phyloP scores from a whole-genome alignment of 2,329 filamentous ascomycete species.

The Hymenoscyphus infarciens region DNA sequence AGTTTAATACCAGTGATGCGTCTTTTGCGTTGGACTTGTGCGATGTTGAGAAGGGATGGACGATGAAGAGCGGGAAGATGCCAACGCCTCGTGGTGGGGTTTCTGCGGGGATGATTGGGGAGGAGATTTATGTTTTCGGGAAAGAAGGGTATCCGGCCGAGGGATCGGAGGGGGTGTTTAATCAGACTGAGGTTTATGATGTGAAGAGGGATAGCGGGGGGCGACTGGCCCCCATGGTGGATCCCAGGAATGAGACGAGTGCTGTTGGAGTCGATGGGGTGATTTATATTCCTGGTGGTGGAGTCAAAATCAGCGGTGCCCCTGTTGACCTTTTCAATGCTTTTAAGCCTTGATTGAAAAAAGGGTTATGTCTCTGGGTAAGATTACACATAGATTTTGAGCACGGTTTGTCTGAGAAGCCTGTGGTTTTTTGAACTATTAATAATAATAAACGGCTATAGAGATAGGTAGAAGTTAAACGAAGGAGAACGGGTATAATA shows the following conservation, averaged over 20 bases:
- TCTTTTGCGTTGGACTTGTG: conserved; percentile 38
- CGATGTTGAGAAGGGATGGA: conserved; percentile 26
- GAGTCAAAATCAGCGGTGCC: conserved; percentile 16
- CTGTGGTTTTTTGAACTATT: too few species aligned
- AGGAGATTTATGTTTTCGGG: conserved; percentile 37
- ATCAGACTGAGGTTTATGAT: conserved; percentile 36
- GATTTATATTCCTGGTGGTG: conserved; percentile 39
- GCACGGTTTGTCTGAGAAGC: too few species aligned
- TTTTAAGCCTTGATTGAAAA: not conserved
- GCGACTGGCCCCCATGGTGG: conserved; percentile 29
- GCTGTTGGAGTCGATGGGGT: conserved; percentile 31
- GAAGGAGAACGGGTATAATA: too few species aligned
- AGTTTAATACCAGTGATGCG: conserved; percentile 35
- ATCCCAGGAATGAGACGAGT: conserved; percentile 37
- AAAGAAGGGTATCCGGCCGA: conserved; percentile 38
- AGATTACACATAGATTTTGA: too few species aligned
- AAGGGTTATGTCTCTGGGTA: too few species aligned
- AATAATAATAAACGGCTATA: too few species aligned
- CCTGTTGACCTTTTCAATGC: conserved; percentile 9
- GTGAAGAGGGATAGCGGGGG: conserved; percentile 29
- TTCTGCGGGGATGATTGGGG: conserved; percentile 28
- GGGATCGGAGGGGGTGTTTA: conserved; percentile 28
- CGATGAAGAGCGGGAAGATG: conserved; percentile 30
- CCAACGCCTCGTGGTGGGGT: conserved; percentile 39
- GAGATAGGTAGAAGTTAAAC: too few species aligned